These are phyloP conservation scores for Radiomyces spectabilis DNA, from an alignment of 192 early-diverging fungal genomes.

Conservation along the genomic window DNA sequence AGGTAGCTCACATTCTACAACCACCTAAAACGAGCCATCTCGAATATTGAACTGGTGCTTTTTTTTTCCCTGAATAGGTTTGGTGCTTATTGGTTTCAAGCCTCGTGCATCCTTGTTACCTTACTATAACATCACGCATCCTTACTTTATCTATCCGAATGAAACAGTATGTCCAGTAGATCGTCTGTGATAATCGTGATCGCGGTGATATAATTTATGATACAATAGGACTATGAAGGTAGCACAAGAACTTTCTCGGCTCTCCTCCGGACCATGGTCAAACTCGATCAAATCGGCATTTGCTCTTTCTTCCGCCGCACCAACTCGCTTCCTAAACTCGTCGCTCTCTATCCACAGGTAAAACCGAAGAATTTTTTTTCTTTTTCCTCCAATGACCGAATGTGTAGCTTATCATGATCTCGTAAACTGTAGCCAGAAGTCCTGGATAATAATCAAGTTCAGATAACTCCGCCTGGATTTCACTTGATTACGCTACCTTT, in stretches of 20 bases:
- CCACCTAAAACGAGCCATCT: no score
- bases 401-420: no score
- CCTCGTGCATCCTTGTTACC: slow-evolving; percentile 29
- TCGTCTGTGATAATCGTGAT: no score
- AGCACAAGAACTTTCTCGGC: slow-evolving; percentile 66
- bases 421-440: slow-evolving; percentile 44
- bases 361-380: not conserved
- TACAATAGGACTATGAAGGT: slow-evolving; percentile 47
- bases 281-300: slow-evolving; percentile 56
- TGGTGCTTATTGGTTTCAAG: slow-evolving; percentile 71
- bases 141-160: slow-evolving; percentile 70
- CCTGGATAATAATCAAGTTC: slow-evolving; percentile 33
- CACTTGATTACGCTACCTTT: slow-evolving; percentile 62
- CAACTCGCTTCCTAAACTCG: slow-evolving; percentile 45
- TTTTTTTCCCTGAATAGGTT: slow-evolving; percentile 28
- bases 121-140: slow-evolving; percentile 57
- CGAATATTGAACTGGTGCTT: no score
- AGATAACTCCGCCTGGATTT: slow-evolving; percentile 57
- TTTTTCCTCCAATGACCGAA: no score
- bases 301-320: slow-evolving; percentile 53
- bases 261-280: slow-evolving; percentile 49
- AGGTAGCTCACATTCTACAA: no score
- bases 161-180: slow-evolving; percentile 43
- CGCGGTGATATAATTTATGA: no score
- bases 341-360: slow-evolving; percentile 67